Conservation (phyloP, 2,329 filamentous ascomycete genomes). For the Curvularia spicifera region DNA sequence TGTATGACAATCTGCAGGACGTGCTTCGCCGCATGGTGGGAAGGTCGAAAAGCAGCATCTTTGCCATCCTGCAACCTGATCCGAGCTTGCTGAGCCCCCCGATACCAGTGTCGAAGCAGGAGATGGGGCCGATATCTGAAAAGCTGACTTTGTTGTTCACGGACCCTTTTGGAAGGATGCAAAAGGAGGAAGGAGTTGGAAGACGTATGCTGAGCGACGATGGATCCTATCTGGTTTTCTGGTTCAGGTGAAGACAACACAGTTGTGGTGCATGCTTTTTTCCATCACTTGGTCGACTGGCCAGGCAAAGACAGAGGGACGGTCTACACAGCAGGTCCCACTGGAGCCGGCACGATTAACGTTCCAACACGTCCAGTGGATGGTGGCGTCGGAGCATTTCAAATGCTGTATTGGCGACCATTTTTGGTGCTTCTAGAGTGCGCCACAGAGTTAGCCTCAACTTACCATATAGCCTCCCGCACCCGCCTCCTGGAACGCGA, state of each 20-base stretch:
- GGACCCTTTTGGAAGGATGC: constrained; percentile 48
- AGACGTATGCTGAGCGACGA: constrained; percentile 42
- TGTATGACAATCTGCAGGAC: constrained; percentile 44
- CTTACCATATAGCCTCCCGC: background rate
- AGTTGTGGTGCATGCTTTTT: background rate
- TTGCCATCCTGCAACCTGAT: constrained; percentile 39
- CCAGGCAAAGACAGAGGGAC: background rate
- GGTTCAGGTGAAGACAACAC: constrained; percentile 40
- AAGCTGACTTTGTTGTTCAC: constrained; percentile 43
- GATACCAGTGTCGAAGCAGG: constrained; percentile 39
- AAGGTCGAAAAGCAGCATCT: constrained; percentile 46
- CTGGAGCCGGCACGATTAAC: background rate
- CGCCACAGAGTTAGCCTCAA: constrained; percentile 1
- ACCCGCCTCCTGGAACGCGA: background rate
- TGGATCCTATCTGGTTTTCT: constrained; percentile 44
- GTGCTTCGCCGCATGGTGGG: constrained; percentile 43
- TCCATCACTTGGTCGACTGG: background rate
- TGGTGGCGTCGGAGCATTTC: background rate
- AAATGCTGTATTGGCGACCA: background rate
- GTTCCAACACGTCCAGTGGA: background rate
- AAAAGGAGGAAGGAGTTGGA: constrained; percentile 35
- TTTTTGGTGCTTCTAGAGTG: background rate
- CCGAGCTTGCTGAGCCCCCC: constrained; percentile 34
- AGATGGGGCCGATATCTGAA: constrained; percentile 46
- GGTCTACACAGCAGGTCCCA: background rate